Evolutionary conservation across 495 filamentous ascomycete species (phyloP), one percentile per base, ranked within the genome.

Genomic region (Melanomma pulvis-pyrius): DNA sequence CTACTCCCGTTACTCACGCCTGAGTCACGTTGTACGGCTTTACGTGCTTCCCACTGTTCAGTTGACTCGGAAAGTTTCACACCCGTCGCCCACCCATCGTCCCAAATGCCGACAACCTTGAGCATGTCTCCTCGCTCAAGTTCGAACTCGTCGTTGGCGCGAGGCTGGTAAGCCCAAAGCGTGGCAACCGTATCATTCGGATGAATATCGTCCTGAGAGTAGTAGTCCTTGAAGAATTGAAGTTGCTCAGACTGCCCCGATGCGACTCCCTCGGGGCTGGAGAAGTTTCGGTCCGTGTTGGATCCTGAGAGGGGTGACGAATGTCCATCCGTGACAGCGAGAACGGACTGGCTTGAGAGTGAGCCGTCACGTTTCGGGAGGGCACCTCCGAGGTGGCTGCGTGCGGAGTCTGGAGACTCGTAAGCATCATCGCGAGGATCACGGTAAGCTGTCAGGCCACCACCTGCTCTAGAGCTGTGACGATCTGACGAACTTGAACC

Each of bases 31-130:
- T 96, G 91, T 15, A 85, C 80, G 53, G 90, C 87, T 71, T 87
- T 85, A 54, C 87, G 86, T 24, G 84, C 83, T 68, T 94, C 90
- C 82, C 89, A 96, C 59, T 97, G 91, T 59, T 99, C 96, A 0
- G 92, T 92, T 59, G 87, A 83, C 67, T 96, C 91, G 51, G 88
- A 80, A 29, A 97, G 75, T 71, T 92, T 80, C 55, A 96, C 84
- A 68, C 96, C 96, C 11, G 96, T 99, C 30, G 96, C 96, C 96
- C 96, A 99, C 44, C 96, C 96, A 79, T 99, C 96, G 75, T 99
- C 96, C 96, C 96, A 99, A 67, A 99, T 97, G 41, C 96, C 96
- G 54, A 99, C 90, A 30, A 99, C 90, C 78, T 97, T 97, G 63
- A 99, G 82, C 94, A 99, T 97, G 77, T 99, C 96, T 49, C 96